These are phyloP conservation scores for Exserohilum turcica DNA, from an alignment of 2,329 filamentous ascomycete genomes.

Conservation along the genomic window DNA sequence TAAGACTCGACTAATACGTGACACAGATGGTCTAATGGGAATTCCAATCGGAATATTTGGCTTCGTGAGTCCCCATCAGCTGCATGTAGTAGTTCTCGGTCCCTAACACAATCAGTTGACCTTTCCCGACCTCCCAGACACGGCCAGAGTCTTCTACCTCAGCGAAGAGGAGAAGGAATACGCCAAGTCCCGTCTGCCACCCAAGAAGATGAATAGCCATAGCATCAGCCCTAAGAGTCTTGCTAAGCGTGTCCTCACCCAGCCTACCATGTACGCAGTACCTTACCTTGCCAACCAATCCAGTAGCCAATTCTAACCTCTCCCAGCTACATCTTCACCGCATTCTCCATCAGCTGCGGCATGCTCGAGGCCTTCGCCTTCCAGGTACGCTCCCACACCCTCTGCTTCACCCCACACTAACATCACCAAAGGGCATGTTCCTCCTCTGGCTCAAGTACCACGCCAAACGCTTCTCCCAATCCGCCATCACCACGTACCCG, in stretches of 20 bases:
- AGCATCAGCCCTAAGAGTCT: slow-evolving; percentile 26
- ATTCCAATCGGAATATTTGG: slow-evolving; percentile 30
- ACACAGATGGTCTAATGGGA: slow-evolving; percentile 29
- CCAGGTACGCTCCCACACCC: slow-evolving; percentile 10
- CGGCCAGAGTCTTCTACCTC: slow-evolving; percentile 16
- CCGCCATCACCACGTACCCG: slow-evolving; percentile 62
- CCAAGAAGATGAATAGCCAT: slow-evolving; percentile 25
- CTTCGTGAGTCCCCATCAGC: slow-evolving; percentile 14
- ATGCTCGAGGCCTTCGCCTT: slow-evolving; percentile 43
- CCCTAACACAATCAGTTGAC: slow-evolving; percentile 14
- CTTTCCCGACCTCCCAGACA: slow-evolving; percentile 32
- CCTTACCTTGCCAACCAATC: not conserved
- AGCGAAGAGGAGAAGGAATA: slow-evolving; percentile 24
- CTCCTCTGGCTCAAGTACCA: slow-evolving; percentile 28
- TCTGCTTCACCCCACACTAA: not conserved
- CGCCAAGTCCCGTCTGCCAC: slow-evolving; percentile 27
- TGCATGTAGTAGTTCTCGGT: not conserved
- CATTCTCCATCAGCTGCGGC: slow-evolving; percentile 43
- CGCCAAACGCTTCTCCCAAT: slow-evolving; percentile 36
- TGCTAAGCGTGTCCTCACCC: slow-evolving; percentile 19
- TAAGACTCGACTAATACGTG: not conserved
- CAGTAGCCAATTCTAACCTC: not conserved
- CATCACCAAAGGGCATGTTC: slow-evolving; percentile 20
- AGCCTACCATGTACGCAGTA: slow-evolving; percentile 20
- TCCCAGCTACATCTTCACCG: slow-evolving; percentile 46